phyloP scores from a whole-genome alignment of 2,329 filamentous ascomycete species.

The Diaporthe nobilis region DNA sequence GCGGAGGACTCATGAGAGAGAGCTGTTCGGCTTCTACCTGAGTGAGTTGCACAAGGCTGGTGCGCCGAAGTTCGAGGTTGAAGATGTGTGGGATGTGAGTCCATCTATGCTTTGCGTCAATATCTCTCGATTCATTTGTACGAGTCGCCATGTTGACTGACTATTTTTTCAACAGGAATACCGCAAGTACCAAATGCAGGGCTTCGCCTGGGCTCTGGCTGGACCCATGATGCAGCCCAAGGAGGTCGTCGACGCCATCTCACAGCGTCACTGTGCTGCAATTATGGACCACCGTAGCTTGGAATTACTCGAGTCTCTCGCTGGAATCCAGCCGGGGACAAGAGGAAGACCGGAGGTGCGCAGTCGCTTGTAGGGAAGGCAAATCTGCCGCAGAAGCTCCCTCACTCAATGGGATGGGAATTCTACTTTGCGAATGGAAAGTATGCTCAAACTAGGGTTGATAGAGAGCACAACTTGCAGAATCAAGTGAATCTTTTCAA shows the following conservation, averaged over 20 bases:
- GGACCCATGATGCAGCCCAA: constrained; percentile 53
- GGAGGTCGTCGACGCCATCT: constrained; percentile 51
- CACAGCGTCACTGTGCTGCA: constrained; percentile 50
- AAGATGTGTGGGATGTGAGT: constrained; percentile 46
- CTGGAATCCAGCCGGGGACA: not conserved
- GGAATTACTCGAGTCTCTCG: constrained; percentile 48
- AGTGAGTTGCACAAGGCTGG: constrained; percentile 50
- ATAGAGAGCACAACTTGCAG: not conserved
- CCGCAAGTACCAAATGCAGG: constrained; percentile 50
- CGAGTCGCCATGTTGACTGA: not conserved
- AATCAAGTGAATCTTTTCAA: no score
- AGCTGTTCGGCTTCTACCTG: constrained; percentile 54
- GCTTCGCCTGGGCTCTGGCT: constrained; percentile 53
- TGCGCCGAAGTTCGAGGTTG: constrained; percentile 49
- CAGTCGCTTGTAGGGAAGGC: constrained; percentile 10
- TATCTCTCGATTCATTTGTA: no score
- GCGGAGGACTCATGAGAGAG: constrained; percentile 57
- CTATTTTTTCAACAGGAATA: constrained; percentile 46
- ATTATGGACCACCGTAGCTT: constrained; percentile 53
- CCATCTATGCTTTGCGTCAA: no score
- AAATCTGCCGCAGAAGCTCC: not conserved
- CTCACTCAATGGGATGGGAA: no score
- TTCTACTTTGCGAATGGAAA: not conserved
- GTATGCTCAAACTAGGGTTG: not conserved
- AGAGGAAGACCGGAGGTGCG: not conserved